phyloP scores from a whole-genome alignment of 169 alveolate genomes.

The Toxoplasma gondii region DNA sequence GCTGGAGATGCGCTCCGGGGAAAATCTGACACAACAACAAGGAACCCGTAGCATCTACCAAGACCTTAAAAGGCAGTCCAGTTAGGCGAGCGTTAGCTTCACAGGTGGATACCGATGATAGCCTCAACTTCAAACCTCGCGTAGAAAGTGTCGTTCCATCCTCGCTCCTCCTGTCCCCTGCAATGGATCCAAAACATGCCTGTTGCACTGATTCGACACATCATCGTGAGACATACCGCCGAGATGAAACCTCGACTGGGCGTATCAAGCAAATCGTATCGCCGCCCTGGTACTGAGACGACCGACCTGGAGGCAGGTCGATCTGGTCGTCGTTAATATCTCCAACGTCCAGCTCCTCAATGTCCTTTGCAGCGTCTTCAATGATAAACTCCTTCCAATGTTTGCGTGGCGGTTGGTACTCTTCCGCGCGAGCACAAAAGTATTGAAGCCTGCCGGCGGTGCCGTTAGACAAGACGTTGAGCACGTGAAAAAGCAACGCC shows the following conservation, averaged over 20 bases:
- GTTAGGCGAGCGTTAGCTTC: neutral
- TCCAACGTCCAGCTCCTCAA: conserved; percentile 34
- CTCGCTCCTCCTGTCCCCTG: too few species aligned
- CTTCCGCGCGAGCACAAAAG: neutral
- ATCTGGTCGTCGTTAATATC: conserved; percentile 19
- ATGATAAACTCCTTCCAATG: conserved; percentile 17
- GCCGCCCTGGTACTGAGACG: too few species aligned
- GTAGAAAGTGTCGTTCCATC: too few species aligned
- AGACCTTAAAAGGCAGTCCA: too few species aligned
- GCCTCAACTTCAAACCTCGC: too few species aligned
- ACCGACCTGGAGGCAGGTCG: conserved; percentile 32
- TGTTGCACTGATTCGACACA: too few species aligned
- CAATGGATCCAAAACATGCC: too few species aligned
- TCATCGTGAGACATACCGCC: too few species aligned
- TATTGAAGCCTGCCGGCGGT: neutral
- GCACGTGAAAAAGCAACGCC: neutral
- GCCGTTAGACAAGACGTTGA: neutral
- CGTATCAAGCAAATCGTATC: too few species aligned
- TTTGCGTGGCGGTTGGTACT: neutral
- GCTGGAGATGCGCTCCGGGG: neutral
- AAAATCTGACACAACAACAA: neutral
- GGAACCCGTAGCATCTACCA: neutral
- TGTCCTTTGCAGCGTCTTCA: neutral
- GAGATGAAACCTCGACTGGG: too few species aligned
- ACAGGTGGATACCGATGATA: too few species aligned